Evolutionary conservation across 2,329 filamentous ascomycete species (phyloP), one percentile per base, ranked within the genome.

Genomic region (Sphaerulina vaccinii): DNA sequence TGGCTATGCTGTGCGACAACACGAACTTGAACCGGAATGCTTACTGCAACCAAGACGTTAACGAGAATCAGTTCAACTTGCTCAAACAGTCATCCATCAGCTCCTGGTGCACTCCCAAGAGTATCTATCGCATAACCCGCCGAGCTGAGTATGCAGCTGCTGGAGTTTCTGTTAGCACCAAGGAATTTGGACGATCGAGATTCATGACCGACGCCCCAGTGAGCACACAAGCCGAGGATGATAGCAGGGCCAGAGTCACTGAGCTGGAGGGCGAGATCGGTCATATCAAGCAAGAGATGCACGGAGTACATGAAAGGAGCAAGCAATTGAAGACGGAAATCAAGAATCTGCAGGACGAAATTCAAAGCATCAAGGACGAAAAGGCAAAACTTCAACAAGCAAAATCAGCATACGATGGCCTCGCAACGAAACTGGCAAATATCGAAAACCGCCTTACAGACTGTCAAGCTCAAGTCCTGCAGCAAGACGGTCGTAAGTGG

Each of bases 1-100:
- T 97, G 27, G 86, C 89, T 5, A 93, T 95, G 87, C 80, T 99
- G 18, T 96, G 90, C 69, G 80, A 83, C 10, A 85, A 88, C 60
- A 82, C 79, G 52, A 79, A 75, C 47, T 70, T 96, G 5, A 83
- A 95, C 62, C 73, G 75, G 21, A 85, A 85, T 5, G 89, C 83
- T 0, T 79, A 92, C 38, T 76, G 81, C 13, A 73, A 84, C 11
- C 69, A 68, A 4, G 82, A 88, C 8, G 82, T 91, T 27, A 80
- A 70, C 2, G 80, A 88, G 24, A 75, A 80, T 33, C 84, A 90
- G 60, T 89, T 85, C 62, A 75, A 86, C n/a, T 72, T 70, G n/a
- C 74, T 96, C 27, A 54, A 62, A 42, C 44, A 47, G 15, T 79
- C 75, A 42, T 73, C 78, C 11, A 77, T 96, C 45, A 76, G 71